Base-by-base conservation (phyloP, 331 rosid species). In the Quercus lobata region DNA sequence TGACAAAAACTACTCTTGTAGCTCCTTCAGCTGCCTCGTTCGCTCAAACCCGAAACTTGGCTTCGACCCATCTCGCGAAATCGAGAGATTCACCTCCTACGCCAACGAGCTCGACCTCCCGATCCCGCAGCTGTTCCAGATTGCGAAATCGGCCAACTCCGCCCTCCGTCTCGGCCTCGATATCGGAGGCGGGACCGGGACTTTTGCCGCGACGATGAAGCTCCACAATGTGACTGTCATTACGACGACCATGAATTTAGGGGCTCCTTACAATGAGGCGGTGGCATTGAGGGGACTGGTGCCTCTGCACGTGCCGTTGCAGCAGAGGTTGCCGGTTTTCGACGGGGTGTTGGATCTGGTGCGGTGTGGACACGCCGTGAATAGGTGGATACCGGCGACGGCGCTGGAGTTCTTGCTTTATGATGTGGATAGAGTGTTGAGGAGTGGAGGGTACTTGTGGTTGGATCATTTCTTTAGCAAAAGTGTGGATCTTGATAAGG, bases 381-480 rank as follows among this genome's bases (percentile, higher is more conserved):
- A 96, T 78, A 79, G 99, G 79, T 96, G 99, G 99, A 96, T 96
- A 30, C 99, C 99, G 5, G 57, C 71, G 76, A 79, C 87, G 21
- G 88, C 89, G 69, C 49, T 96, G 90, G 98, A 93, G 87, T 96
- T 96, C 68, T 71, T 95, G 90, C 58, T 95, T 60, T 88, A 80
- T 75, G 99, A 96, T 62, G 80, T 86, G 77, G 99, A 96, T 49
- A 83, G 99, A 52, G 97, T 96, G 82, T 79, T 96, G 86, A 87
- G 98, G 76, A 86, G 84, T 32, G 99, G 99, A 8, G 99, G 99
- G 77, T 96, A 87, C 71, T 86, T 96, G 85, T 96, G 96, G 99
- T 22, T 96, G 81, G 99, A 96, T 77, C 96, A 92, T 19, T 96
- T 96, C 80, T 96, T 96, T 70, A 85, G 98, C 75, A 96, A 90